Base-by-base conservation (phyloP, 805 yeast genomes). In the Saccharomycopsis capsularis region DNA sequence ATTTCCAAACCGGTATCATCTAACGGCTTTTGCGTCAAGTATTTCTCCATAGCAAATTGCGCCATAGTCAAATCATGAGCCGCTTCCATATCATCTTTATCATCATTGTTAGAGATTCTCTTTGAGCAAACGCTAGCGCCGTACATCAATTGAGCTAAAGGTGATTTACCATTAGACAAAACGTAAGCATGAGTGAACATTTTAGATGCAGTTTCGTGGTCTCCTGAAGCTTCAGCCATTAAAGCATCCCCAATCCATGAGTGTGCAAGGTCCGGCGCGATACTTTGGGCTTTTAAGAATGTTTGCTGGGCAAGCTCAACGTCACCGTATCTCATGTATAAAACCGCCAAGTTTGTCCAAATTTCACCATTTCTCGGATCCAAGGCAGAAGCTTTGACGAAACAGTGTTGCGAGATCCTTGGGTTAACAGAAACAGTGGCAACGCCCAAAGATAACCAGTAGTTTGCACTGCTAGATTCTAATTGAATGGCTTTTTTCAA, bases 191-290 rank as follows among this genome's bases (percentile, higher is more conserved):
- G 97, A 1, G 85, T 82, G 58, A 81, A 81, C 44, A 85, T 62
- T 13, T 73, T 69, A 3, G 72, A 60, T 0, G 95, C 81, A n/a
- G 68, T 70, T 1, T 61, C 63, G 0, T 38, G 37, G 42, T 81
- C 73, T 2, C 84, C 86, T 11, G 60, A 56, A 0, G 71, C 75
- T 48, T 76, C 74, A 4, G 73, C 66, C 0, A 77, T 70, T 32
- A 91, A 60, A 0, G 96, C 97, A 58, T 82, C 80, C 1, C 96
- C 96, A 29, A 85, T 62, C 98, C 98, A 93, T 0, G 96, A 77
- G 4, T 69, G 70, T 0, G 85, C 70, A 45, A 73, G 74, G 46
- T 81, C 84, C 2, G 99, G 97, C 2, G 90, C 82, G 11, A 87
- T 68, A 19, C 95, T 79, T 57, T 85, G 91, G 0, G 93, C 83